Evolutionary conservation across 164 flowering plant genomes (phyloP), one percentile per base, ranked within the genome.

Genomic region (Kalanchoe fedtschenkoi): DNA sequence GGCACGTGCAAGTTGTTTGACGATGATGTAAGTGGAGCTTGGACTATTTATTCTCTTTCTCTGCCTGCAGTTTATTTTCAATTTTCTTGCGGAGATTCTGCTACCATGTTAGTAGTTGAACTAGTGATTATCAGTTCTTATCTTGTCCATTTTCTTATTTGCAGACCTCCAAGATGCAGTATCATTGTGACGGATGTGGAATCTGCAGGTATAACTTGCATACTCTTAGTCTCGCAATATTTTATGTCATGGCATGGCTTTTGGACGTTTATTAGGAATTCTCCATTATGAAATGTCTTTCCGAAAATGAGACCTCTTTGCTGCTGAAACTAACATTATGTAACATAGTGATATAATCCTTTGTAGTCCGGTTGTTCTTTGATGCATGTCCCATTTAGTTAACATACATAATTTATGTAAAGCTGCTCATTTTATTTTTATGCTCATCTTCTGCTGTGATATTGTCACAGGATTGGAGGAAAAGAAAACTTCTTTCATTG

Each of bases 151-250:
- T 58, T 70, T 68, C 51, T 16, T 21, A 71, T 34, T 15, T 83
- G 78, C 89, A 91, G 98, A 72, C 70, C 61, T 84, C 96, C 8
- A 91, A 87, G 81, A 65, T 67, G 46, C 98, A 89, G 78, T 89
- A 81, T 64, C 98, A 91, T 58, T 91, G 98, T 66, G 71, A 76
- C 62, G 98, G 89, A 9, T 91, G 96, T 72, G 96, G 91, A 44
- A 91, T 91, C 57, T 91, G 96, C 91, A 85, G 98, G 98, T 91
- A 58, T 13, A 51, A 51, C n/a, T 22, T 10, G 29, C 13, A 37
- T 9, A 37, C 39, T 37, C 8, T 37, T 9, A 5, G 39, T 9
- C 13, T 2, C 14, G 39, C 2, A 9, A 9, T 37, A 37, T 37
- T 37, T 37, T 37, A 37, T 37, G 39, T 37, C 39, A 37, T 37